Evolutionary conservation across 169 alveolate species (phyloP).

Genomic region (Cystoisospora suis): DNA sequence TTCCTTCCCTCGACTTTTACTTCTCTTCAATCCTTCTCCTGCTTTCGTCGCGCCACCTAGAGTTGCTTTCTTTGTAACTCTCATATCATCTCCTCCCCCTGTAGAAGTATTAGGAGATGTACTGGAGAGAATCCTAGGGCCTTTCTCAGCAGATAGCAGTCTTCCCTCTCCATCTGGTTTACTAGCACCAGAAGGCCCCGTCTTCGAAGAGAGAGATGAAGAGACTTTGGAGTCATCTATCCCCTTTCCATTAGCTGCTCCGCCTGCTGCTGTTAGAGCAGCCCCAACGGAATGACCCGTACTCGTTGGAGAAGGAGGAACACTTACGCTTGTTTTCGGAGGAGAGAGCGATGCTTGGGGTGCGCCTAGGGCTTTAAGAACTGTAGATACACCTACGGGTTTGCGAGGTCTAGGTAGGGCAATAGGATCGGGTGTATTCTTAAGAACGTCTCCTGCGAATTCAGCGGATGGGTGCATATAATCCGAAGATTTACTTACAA

Average conservation of each 20-base stretch:
- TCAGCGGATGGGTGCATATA: constrained; percentile 53
- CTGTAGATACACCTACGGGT: background rate
- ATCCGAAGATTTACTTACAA: constrained; percentile 34
- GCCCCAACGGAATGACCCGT: background rate
- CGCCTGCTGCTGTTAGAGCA: background rate
- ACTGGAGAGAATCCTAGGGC: too few relatives aligned
- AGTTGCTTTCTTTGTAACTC: too few relatives aligned
- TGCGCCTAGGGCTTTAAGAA: background rate
- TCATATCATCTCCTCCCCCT: too few relatives aligned
- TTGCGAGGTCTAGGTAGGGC: background rate
- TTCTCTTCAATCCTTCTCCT: too few relatives aligned
- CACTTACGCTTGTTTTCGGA: background rate
- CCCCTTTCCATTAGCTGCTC: background rate
- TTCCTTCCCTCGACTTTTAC: background rate
- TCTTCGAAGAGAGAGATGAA: too few relatives aligned
- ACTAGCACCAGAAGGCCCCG: too few relatives aligned
- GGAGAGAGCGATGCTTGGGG: background rate
- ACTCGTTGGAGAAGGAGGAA: background rate
- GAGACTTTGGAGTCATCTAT: background rate
- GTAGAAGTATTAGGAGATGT: too few relatives aligned
- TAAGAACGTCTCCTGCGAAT: constrained; percentile 58
- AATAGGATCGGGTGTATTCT: background rate
- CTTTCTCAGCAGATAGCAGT: too few relatives aligned
- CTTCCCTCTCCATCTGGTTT: too few relatives aligned
- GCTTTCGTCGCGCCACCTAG: too few relatives aligned